phyloP scores from a whole-genome alignment of 78 protist genomes.

The Paratrimastix pyriformis region DNA sequence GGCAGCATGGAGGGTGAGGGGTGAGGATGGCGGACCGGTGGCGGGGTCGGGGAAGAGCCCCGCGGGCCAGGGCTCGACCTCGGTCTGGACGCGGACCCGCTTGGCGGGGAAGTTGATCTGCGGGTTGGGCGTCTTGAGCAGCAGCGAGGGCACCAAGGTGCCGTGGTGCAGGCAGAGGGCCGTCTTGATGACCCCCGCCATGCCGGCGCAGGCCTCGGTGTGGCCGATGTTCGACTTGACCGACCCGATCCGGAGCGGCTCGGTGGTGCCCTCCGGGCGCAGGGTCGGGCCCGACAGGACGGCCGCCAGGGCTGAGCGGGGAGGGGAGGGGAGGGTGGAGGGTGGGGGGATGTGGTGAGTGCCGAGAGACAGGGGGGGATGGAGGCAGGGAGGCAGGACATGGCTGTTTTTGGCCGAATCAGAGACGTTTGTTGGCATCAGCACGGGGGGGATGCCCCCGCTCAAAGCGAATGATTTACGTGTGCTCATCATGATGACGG shows the following conservation, averaged over 20 bases:
- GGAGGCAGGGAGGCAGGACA: too few species aligned
- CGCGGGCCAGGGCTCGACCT: background rate
- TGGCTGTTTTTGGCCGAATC: too few species aligned
- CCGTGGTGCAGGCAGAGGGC: conserved; percentile 17
- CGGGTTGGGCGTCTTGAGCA: background rate
- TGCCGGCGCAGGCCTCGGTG: background rate
- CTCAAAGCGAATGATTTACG: too few species aligned
- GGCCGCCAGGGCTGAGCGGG: too few species aligned
- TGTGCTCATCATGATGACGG: too few species aligned
- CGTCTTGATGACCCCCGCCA: background rate
- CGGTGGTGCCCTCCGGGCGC: background rate
- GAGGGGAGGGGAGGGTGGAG: too few species aligned
- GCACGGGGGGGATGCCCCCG: too few species aligned
- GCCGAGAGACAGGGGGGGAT: too few species aligned
- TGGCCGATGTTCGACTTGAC: conserved; percentile 13
- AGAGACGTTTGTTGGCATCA: too few species aligned
- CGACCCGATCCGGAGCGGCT: background rate
- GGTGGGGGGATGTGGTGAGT: too few species aligned
- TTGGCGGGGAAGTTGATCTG: background rate
- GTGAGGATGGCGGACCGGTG: too few species aligned
- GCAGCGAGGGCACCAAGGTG: background rate
- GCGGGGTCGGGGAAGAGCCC: background rate
- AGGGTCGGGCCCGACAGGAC: background rate
- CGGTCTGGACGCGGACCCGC: background rate
- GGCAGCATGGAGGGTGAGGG: background rate